Evolutionary conservation across 768 basidiomycete species (phyloP), one percentile per base, ranked within the genome.

Genomic region (Boletellus sp.): DNA sequence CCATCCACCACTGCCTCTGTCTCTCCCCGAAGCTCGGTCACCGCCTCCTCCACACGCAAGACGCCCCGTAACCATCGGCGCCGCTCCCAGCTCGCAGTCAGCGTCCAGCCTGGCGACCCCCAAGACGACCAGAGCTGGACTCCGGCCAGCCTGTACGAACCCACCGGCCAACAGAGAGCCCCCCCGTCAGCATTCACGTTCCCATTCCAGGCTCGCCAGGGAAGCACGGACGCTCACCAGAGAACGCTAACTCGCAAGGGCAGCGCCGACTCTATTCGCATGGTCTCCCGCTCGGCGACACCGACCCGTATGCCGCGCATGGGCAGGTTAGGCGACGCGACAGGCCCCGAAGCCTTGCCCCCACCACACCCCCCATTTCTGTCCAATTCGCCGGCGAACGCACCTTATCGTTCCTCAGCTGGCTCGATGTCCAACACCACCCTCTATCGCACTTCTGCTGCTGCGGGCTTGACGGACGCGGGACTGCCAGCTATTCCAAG

Each of bases 141-240:
- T 9, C 56, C 57, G 4, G 7, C 55, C 55, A 34, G 48, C 42
- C 34, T 47, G 20, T 46, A 62, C 37, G 60, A 55, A 7, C 8
- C 34, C 16, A 8, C 23, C 10, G 13, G n/a, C 6, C 48, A 44
- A 6, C 53, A 42, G 11, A 55, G 60, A 19, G 60, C 70, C 4
- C 77, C 75, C 0, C 77, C 77, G 0, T 75, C 74, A 0, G 57
- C 75, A 1, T 78, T 69, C 52, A 31, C 56, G 15, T 72, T 57
- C 54, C 83, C 83, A 13, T 84, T 82, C 72, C 79, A 84, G 60
- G 75, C 78, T 0, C 76, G 86, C 59, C 73, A 78, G 0, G 83
- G 84, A 15, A 86, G 84, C 62, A 80, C 84, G 9, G 85, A 85
- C 59, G 80, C 83, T 0, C 70, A 77, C 13, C 72, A 72, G 1